Evolutionary conservation across 352 stramenopile species (phyloP).

Genomic region (Globisporangium paroecandrum): DNA sequence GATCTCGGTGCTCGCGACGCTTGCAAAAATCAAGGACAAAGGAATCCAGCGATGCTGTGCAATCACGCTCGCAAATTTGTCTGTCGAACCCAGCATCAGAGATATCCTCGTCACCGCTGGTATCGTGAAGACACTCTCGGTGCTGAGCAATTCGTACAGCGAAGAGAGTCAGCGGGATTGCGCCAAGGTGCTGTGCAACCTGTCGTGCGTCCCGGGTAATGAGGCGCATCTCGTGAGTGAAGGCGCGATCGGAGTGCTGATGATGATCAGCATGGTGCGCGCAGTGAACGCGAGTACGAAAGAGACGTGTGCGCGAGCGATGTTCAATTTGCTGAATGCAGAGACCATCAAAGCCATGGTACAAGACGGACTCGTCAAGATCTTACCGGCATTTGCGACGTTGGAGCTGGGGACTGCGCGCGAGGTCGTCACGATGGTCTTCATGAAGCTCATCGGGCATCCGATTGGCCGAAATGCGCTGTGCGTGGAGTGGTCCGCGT

Average conservation of each 20-base stretch:
- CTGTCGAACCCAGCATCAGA: constrained; percentile 46
- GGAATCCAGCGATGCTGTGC: constrained; percentile 64
- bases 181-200: constrained; percentile 66
- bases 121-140: constrained; percentile 46
- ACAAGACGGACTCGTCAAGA: constrained; percentile 61
- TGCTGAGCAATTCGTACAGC: constrained; percentile 80
- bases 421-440: constrained; percentile 50
- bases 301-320: constrained; percentile 58
- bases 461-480: constrained; percentile 40
- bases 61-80: constrained; percentile 66
- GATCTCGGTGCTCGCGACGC: constrained; percentile 50
- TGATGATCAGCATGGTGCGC: constrained; percentile 82
- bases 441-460: constrained; percentile 52
- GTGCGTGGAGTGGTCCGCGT: constrained; percentile 35
- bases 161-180: constrained; percentile 78
- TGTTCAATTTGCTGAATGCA: constrained; percentile 61
- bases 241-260: constrained; percentile 58
- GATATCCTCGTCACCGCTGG: constrained; percentile 41
- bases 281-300: constrained; percentile 59
- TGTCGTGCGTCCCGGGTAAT: constrained; percentile 49
- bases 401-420: constrained; percentile 22
- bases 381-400: constrained; percentile 44
- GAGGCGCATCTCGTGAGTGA: constrained; percentile 52
- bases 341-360: constrained; percentile 67
- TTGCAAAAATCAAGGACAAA: constrained; percentile 48